phyloP scores from a whole-genome alignment of 2,329 filamentous ascomycete genomes.

The Ascosphaera pollenicola region DNA sequence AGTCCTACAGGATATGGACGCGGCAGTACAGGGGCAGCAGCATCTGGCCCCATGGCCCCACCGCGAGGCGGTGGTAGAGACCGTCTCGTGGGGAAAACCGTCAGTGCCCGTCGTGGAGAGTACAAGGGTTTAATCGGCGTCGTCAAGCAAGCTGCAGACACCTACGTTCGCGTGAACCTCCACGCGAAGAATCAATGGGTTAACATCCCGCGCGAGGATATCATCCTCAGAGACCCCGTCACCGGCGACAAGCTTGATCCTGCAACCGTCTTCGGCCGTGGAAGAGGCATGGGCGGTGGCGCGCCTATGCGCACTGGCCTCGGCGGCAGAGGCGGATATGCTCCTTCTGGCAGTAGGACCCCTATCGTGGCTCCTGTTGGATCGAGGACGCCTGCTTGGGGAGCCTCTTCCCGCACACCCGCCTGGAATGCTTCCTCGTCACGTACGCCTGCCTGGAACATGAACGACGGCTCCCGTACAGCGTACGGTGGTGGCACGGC shows the following conservation, averaged over 20 bases:
- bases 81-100: slow-evolving; percentile 70
- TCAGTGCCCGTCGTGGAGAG: slow-evolving; percentile 65
- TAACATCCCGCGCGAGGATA: slow-evolving; percentile 55
- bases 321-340: slow-evolving; percentile 20
- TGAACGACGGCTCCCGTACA: slow-evolving; percentile 31
- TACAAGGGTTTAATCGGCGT: slow-evolving; percentile 90
- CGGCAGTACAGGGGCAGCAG: slow-evolving; percentile 29
- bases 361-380: slow-evolving; percentile 31
- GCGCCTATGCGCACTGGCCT: slow-evolving; percentile 21
- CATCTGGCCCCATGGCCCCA: slow-evolving; percentile 32
- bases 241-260: slow-evolving; percentile 63
- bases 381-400: slow-evolving; percentile 24
- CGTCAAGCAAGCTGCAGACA: slow-evolving; percentile 82
- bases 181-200: slow-evolving; percentile 89
- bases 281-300: slow-evolving; percentile 25
- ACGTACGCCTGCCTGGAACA: slow-evolving; percentile 32
- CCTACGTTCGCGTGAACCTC: slow-evolving; percentile 68
- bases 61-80: slow-evolving; percentile 57
- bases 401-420: slow-evolving; percentile 46
- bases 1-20: slow-evolving; percentile 71
- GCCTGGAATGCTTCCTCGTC: slow-evolving; percentile 44
- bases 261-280: slow-evolving; percentile 21
- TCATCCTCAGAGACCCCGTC: slow-evolving; percentile 63
- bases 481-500: slow-evolving; percentile 43
- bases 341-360: slow-evolving; percentile 48